Percentiles rank a stretch among this genome's conserved stretches.
Evolutionary conservation across 2,329 filamentous ascomycete genomes (phyloP).

Genomic region (Shiraia sp.): DNA sequence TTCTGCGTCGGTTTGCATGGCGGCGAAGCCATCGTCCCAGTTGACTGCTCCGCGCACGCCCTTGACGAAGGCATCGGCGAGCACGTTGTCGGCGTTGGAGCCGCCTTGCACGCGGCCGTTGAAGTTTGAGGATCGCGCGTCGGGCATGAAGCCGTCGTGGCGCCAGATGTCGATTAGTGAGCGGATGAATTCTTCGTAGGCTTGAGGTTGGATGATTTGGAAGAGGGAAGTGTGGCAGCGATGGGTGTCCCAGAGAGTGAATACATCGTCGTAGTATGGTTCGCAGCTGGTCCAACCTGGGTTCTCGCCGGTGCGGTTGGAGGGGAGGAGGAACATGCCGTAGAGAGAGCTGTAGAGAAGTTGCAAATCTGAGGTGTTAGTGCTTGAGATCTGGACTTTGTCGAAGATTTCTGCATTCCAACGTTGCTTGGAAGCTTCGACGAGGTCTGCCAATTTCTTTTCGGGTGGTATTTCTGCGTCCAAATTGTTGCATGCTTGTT

Average conservation of each 20-base stretch:
- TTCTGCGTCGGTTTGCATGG: conserved; percentile 71
- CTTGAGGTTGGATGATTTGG: conserved; percentile 65
- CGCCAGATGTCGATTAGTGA: conserved; percentile 71
- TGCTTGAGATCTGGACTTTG: conserved; percentile 65
- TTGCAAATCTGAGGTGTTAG: conserved; percentile 58
- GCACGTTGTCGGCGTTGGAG: conserved; percentile 71
- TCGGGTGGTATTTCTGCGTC: conserved; percentile 59
- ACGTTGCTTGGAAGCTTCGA: conserved; percentile 51
- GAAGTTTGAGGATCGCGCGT: conserved; percentile 68
- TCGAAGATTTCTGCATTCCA: conserved; percentile 68
- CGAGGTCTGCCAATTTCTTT: conserved; percentile 51
- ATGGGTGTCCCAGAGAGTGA: conserved; percentile 69
- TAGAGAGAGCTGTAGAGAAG: conserved; percentile 71
- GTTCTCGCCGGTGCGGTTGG: conserved; percentile 73
- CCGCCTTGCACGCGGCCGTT: conserved; percentile 73
- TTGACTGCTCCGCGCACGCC: conserved; percentile 65
- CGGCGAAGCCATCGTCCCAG: conserved; percentile 57
- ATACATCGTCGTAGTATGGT: conserved; percentile 73
- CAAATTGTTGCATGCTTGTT: conserved; percentile 63
- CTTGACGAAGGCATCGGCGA: conserved; percentile 74
- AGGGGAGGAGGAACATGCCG: conserved; percentile 70
- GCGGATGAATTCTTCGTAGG: conserved; percentile 68
- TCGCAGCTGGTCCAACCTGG: conserved; percentile 66
- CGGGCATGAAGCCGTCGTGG: conserved; percentile 66
- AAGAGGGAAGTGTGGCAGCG: conserved; percentile 67